Base-by-base conservation (phyloP, 2,329 filamentous ascomycete species). In the Dichotomopilus funicola region DNA sequence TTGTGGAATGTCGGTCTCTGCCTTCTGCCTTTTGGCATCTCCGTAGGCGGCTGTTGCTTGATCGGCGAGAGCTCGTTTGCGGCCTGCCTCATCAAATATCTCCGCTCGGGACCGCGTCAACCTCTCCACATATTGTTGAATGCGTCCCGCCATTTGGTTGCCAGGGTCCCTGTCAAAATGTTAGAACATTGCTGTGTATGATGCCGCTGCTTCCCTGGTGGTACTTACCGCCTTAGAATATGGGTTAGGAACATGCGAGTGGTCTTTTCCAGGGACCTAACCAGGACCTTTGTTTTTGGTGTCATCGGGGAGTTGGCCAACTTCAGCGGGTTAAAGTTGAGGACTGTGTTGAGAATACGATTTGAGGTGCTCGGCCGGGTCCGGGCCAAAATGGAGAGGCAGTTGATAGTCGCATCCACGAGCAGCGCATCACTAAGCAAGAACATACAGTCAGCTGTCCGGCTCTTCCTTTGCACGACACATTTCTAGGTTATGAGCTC, bases 231-330 rank as follows among this genome's bases (percentile, higher is more conserved):
- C 73, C 92, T 92, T 62, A 87, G 77, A 52, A 96, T 76, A 71
- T 96, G 91, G 52, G 91, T 80, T 41, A 97, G 78, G 47, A 99
- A 75, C 62, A 91, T 84, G 64, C 91, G 83, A 3, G 88, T 88
- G 31, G 94, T 99, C 68, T 95, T 90, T 70, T 96, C 92, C 84
- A 99, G 94, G 5, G 92, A 97, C 71, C 86, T 90, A 59, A 95
- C 80, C 64, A 92, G 83, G 57, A 99, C 87, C 64, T 87, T 90
- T 49, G 82, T 81, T 67, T 85, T 89, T 2, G 89, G 81, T 0
- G 88, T 92, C 75, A 95, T 81, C 3, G 87, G 85, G 1, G 83
- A 82, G 64, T 83, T 87, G 55, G 88, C 89, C 61, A 89, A 81
- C 70, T 88, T 90, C 45, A 96, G 75, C 0, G 94, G 94, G 67